Percentiles rank a stretch among this genome's conserved stretches.
Evolutionary conservation across 164 flowering plant genomes (phyloP).

Genomic region (Saururus chinensis): DNA sequence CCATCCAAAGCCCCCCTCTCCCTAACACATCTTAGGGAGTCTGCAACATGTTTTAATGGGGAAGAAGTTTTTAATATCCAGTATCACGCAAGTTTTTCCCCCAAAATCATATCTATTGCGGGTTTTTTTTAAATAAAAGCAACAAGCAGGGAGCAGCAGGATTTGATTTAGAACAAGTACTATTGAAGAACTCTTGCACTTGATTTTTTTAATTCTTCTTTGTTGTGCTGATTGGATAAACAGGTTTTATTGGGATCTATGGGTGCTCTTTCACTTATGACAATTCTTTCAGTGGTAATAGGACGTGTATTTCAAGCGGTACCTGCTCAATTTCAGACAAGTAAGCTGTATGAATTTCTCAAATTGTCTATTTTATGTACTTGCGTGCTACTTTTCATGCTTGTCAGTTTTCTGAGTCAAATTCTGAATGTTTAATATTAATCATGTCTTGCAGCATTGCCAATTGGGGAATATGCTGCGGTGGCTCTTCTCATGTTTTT

Average conservation of each 20-base stretch:
- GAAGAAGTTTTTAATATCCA: too few relatives aligned
- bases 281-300: slow-evolving; percentile 80
- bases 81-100: too few relatives aligned
- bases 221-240: slow-evolving; percentile 4
- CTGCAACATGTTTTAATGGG: too few relatives aligned
- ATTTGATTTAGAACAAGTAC: too few relatives aligned
- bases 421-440: neutral
- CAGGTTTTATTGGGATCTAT: slow-evolving; percentile 94
- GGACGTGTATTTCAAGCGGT: slow-evolving; percentile 90
- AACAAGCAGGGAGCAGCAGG: too few relatives aligned
- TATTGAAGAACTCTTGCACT: too few relatives aligned
- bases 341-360: slow-evolving; percentile 36
- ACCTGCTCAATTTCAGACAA: slow-evolving; percentile 97
- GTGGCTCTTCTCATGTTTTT: slow-evolving; percentile 82
- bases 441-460: slow-evolving; percentile 55
- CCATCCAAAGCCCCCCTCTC: too few relatives aligned
- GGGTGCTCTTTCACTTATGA: slow-evolving; percentile 96
- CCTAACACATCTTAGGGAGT: too few relatives aligned
- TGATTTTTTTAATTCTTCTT: too few relatives aligned
- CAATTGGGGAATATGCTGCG: slow-evolving; percentile 96
- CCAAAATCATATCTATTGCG: too few relatives aligned
- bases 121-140: too few relatives aligned
- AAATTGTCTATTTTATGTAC: neutral
- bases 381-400: neutral
- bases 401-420: neutral